Conservation (phyloP, 2,329 filamentous ascomycete genomes). For the Claviceps arundinis region DNA sequence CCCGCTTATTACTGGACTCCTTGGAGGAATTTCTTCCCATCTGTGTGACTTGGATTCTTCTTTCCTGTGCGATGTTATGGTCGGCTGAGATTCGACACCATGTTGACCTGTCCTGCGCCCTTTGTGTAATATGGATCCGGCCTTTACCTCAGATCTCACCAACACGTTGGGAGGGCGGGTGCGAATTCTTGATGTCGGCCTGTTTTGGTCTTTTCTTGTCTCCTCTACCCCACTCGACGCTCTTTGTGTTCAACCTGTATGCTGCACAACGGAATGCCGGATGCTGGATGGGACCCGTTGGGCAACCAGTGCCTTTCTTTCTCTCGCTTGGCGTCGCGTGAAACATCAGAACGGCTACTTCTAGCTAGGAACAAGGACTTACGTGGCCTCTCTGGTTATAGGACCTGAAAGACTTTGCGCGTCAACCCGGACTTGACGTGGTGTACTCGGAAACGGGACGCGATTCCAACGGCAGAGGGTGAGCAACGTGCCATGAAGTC, state of each 20-base stretch:
- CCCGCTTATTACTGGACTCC: conserved; percentile 41
- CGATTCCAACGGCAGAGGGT: conserved; percentile 88
- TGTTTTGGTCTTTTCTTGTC: conserved; percentile 11
- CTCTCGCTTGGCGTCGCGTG: conserved; percentile 11
- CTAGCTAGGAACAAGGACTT: conserved; percentile 60
- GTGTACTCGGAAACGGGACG: conserved; percentile 95
- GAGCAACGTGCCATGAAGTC: conserved; percentile 21
- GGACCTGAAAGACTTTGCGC: conserved; percentile 99
- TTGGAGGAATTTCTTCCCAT: conserved; percentile 20
- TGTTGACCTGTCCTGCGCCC: conserved; percentile 6
- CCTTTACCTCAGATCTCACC: conserved; percentile 14
- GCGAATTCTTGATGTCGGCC: conserved; percentile 1
- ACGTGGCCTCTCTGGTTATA: conserved; percentile 69
- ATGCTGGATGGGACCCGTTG: conserved; percentile 24
- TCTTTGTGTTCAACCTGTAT: conserved; percentile 3
- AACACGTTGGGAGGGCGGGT: conserved; percentile 3
- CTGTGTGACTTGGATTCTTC: conserved; percentile 18
- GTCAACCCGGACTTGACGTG: conserved; percentile 90
- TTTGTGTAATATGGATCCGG: conserved; percentile 9
- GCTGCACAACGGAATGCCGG: conserved; percentile 16
- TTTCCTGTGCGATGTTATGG: conserved; percentile 14
- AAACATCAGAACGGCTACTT: conserved; percentile 15
- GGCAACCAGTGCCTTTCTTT: conserved; percentile 15
- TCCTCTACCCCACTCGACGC: conserved; percentile 13
- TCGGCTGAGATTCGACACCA: conserved; percentile 9